phyloP scores from a whole-genome alignment of 148 eudicot genomes.

The Vaccinium macrocarpon region DNA sequence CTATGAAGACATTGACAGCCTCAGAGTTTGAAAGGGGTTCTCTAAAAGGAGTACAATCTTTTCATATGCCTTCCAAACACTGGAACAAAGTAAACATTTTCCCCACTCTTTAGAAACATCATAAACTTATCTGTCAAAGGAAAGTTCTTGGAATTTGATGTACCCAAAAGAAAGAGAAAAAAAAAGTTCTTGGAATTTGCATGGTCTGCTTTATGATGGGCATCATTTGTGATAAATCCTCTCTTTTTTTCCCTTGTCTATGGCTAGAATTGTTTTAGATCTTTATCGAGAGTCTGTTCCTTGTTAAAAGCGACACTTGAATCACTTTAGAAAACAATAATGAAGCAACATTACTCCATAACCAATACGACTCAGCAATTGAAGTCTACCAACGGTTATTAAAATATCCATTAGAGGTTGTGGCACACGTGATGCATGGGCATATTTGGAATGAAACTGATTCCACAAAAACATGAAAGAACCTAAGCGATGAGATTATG shows the following conservation, averaged over 20 bases:
- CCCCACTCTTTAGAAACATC: neutral
- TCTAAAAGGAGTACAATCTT: neutral
- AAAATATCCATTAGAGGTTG: neutral
- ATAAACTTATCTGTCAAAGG: neutral
- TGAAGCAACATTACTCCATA: neutral
- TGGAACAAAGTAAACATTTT: neutral
- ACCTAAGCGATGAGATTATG: neutral
- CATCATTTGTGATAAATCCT: neutral
- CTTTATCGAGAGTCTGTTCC: neutral
- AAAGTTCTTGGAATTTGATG: neutral
- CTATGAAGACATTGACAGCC: neutral
- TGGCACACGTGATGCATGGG: neutral
- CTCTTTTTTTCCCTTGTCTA: neutral
- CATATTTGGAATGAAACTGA: too few species aligned
- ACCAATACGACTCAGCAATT: neutral
- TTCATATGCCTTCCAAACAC: neutral
- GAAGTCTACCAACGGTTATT: neutral
- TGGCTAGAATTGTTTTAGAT: neutral
- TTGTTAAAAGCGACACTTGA: neutral
- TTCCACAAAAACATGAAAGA: too few species aligned
- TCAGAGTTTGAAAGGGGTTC: neutral
- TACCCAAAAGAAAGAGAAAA: too few species aligned
- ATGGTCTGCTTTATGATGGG: neutral
- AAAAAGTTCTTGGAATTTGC: neutral
- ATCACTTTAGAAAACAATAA: neutral